phyloP scores from a whole-genome alignment of 2,329 filamentous ascomycete genomes.

The Nemania sp. region DNA sequence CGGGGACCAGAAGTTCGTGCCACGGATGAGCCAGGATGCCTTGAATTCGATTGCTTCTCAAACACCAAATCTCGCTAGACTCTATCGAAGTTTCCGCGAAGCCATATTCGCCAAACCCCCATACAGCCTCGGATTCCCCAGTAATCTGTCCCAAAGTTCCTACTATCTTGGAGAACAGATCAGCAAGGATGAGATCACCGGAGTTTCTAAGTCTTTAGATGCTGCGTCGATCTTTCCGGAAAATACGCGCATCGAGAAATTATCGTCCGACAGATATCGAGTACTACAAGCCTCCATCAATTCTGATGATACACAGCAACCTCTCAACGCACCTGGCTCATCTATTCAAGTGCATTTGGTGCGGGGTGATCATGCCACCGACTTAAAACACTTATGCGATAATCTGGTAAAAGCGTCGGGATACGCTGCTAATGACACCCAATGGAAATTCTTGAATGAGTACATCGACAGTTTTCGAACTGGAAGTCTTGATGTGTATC shows the following conservation, averaged over 20 bases:
- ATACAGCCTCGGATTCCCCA: background rate
- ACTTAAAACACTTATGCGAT: background rate
- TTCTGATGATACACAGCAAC: background rate
- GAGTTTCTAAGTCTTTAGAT: background rate
- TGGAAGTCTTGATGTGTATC: background rate
- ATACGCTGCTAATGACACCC: background rate
- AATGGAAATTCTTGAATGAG: background rate
- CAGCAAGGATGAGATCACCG: background rate
- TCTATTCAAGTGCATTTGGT: background rate
- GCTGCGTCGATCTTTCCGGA: background rate
- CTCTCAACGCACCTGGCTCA: background rate
- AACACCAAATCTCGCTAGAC: background rate
- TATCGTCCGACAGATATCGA: conserved; percentile 2
- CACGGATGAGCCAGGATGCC: conserved; percentile 24
- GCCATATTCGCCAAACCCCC: conserved; percentile 1
- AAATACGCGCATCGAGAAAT: conserved; percentile 12
- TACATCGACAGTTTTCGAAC: background rate
- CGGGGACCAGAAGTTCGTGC: conserved; percentile 37
- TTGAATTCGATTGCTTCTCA: conserved; percentile 29
- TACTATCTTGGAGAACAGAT: conserved; percentile 6
- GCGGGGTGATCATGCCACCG: background rate
- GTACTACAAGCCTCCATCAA: background rate
- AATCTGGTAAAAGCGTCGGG: background rate
- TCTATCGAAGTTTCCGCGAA: background rate
- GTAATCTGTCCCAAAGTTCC: background rate